Evolutionary conservation across 2,329 filamentous ascomycete species (phyloP), one percentile per base, ranked within the genome.

Genomic region (Penicillium rolfsii): DNA sequence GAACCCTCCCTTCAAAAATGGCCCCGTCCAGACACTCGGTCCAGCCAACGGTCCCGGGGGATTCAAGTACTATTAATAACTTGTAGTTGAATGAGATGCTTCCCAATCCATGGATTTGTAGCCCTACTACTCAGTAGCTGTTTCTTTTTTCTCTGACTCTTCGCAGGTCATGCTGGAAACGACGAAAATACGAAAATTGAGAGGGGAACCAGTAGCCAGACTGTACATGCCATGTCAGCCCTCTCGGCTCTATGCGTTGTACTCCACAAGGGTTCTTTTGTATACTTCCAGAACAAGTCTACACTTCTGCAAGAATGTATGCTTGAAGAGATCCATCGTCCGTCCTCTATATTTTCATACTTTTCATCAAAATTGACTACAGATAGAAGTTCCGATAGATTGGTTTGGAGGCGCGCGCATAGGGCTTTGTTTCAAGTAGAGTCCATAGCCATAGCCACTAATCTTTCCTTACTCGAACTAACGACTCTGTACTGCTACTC

Each of bases 11-110:
- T 55, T 54, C 60, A 56, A 43, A 38, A 60, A 49, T 61, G 63
- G 61, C 66, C 54, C 52, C 26, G 35, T 36, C 49, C 48, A 52
- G 48, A 62, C 56, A 65, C 53, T 53, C 60, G 30, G 48, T 55
- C 57, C 40, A 52, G 50, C 45, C 46, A 49, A 22, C 28, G 46
- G 46, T 50, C 48, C 48, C 48, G 9, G 14, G 16, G 28, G 28
- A 11, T 33, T 50, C n/a, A 11, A 48, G 45, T 48, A 26, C 45
- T 48, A 48, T 48, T 48, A 48, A 48, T 48, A 48, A 48, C 30
- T 28, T n/a, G 40, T 43, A 24, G n/a, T 9, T 22, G 40, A 43
- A 22, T 22, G 40, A 22, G 12, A 19, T 11, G 19, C 11, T 22
- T 43, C 40, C 22, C 12, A 26, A 45, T 24, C 41, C 41, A 45